Percentiles rank a stretch among this genome's conserved stretches.
Conservation (phyloP, 441 rosid genomes). For the Euphorbia neoarborescens region DNA sequence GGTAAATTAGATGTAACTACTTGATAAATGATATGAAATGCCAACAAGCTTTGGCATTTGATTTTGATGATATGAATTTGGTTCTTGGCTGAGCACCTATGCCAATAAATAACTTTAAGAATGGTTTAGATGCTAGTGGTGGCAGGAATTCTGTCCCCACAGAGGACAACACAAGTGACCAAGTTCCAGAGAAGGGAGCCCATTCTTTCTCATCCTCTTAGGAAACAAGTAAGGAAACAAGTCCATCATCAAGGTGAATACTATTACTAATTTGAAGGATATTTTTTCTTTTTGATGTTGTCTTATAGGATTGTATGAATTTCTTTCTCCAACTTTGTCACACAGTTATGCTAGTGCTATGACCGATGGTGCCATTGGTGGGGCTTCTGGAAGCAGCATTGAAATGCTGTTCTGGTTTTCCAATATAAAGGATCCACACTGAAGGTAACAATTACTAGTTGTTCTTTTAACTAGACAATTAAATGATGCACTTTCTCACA, state of each 20-base stretch:
- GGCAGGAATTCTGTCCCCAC: slow-evolving; percentile 44
- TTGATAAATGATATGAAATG: neutral
- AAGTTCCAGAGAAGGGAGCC: slow-evolving; percentile 44
- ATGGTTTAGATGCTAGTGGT: slow-evolving; percentile 54
- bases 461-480: neutral
- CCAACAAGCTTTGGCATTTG: neutral
- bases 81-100: slow-evolving; percentile 12
- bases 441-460: too few species aligned
- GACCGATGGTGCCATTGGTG: slow-evolving; percentile 43
- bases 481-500: neutral
- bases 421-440: too few species aligned
- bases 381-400: slow-evolving; percentile 36
- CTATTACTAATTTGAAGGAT: slow-evolving; percentile 2
- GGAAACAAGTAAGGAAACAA: slow-evolving; percentile 44
- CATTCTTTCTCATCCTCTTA: slow-evolving; percentile 37
- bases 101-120: slow-evolving; percentile 23
- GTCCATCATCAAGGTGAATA: slow-evolving; percentile 43
- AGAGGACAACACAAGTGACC: slow-evolving; percentile 46
- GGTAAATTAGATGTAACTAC: neutral
- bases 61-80: neutral
- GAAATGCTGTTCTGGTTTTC: slow-evolving; percentile 25
- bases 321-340: slow-evolving; percentile 19
- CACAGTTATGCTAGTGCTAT: slow-evolving; percentile 40
- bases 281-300: slow-evolving; percentile 11
- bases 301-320: slow-evolving; percentile 10